phyloP scores from a whole-genome alignment of 1,284 basidiomycete genomes.

The Mycena citricolor region DNA sequence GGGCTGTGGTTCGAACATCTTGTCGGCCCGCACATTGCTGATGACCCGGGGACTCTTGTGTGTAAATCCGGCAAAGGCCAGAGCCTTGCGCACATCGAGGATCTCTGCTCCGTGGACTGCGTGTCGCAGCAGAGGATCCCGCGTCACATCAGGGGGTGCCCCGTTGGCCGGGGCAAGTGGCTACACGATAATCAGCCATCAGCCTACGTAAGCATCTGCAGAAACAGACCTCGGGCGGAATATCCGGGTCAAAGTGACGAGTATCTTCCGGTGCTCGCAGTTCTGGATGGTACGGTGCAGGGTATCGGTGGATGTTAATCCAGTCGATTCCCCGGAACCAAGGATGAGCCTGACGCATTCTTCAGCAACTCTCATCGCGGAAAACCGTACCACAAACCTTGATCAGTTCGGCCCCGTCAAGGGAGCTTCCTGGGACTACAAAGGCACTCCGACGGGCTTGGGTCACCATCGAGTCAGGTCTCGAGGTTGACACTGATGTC shows the following conservation, averaged over 20 bases:
- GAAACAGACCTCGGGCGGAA: conserved; percentile 78
- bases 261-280: conserved; percentile 81
- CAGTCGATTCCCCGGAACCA: conserved; percentile 90
- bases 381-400: conserved; percentile 52
- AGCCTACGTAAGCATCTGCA: conserved; percentile 25
- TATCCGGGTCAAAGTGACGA: conserved; percentile 89
- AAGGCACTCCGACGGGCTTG: conserved; percentile 77
- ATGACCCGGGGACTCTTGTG: conserved; percentile 81
- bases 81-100: conserved; percentile 85
- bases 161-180: conserved; percentile 89
- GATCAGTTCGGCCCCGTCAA: conserved; percentile 83
- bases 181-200: conserved; percentile 43
- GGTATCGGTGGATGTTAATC: conserved; percentile 74
- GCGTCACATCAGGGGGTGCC: conserved; percentile 76
- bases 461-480: conserved; percentile 76
- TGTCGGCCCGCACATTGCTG: conserved; percentile 72
- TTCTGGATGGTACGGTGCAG: conserved; percentile 87
- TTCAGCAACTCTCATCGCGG: no score
- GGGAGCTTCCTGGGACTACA: conserved; percentile 46
- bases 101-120: conserved; percentile 83
- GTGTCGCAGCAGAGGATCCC: conserved; percentile 86
- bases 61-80: conserved; percentile 88
- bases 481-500: conserved; percentile 61
- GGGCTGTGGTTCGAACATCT: conserved; percentile 59
- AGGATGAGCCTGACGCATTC: conserved; percentile 62